Base-by-base conservation (phyloP, 2,329 filamentous ascomycete genomes). In the Colletotrichum musae region DNA sequence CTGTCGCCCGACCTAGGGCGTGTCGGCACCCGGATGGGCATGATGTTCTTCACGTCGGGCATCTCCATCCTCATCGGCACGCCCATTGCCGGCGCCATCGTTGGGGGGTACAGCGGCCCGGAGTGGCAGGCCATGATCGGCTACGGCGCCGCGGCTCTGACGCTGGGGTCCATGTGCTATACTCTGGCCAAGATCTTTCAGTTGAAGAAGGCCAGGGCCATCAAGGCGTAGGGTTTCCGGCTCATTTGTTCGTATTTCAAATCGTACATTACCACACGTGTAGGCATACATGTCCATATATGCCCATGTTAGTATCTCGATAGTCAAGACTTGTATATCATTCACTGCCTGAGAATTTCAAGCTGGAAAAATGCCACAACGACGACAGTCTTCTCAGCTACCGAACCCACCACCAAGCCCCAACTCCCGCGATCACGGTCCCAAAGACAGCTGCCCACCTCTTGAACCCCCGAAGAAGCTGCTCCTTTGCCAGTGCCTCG, bases 1-100 rank as follows among this genome's bases (percentile, higher is more conserved):
- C 68, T 84, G 43, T 76, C 80, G 5, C 75, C 76, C 2, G 82
- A 85, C 50, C 75, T 81, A 72, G 73, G 76, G 58, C 70, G 71
- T 12, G 70, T 78, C 16, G 81, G 81, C 24, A 79, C 77, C 4
- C 67, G 81, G 43, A 76, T 82, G 39, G 81, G 81, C 6, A 82
- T 82, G 80, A 75, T 68, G 18, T 73, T 74, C 36, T 72, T 73
- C 45, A 63, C 70, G 13, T 64, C 66, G 36, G 72, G 74, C 80
- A 77, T 89, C 82, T 6, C 86, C 82, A 51, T 87, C 83, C 73
- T 89, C 81, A 70, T 87, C 26, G 73, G 77, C 16, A 88, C 47
- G 77, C 81, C 50, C 80, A 86, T 67, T 83, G 83, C 73, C 83
- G 76, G 87, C 3, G 70, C 70, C 24, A 73, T 76, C 15, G 16